Evolutionary conservation across 2,329 filamentous ascomycete species (phyloP).

Genomic region (Raffaelea deltoideospora): DNA sequence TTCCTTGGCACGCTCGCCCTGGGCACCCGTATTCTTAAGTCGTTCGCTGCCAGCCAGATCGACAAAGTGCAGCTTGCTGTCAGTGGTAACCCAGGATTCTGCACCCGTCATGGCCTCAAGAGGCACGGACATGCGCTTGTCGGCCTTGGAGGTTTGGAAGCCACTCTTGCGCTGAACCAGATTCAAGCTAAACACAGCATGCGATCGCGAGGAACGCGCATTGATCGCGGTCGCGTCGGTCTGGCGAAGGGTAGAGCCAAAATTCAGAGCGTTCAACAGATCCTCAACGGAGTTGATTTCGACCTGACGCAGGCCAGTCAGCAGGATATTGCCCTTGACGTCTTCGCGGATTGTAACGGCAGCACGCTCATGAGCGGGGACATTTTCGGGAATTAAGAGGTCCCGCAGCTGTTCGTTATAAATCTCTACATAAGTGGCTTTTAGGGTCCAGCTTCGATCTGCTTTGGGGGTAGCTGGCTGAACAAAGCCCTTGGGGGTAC

Average conservation of each 20-base stretch:
- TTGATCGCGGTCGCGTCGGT: slow-evolving; percentile 97
- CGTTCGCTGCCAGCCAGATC: slow-evolving; percentile 94
- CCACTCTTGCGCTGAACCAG: slow-evolving; percentile 70
- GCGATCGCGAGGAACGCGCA: slow-evolving; percentile 91
- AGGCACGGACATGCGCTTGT: slow-evolving; percentile 80
- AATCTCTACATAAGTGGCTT: slow-evolving; percentile 90
- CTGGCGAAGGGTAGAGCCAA: slow-evolving; percentile 86
- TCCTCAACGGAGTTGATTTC: slow-evolving; percentile 87
- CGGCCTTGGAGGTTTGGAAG: slow-evolving; percentile 34
- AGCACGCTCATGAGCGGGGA: slow-evolving; percentile 53
- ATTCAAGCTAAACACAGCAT: slow-evolving; percentile 93
- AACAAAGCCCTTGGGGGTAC: slow-evolving; percentile 67
- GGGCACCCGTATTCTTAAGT: slow-evolving; percentile 91
- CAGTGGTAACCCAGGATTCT: slow-evolving; percentile 63
- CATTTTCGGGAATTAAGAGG: slow-evolving; percentile 64
- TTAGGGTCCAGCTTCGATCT: slow-evolving; percentile 79
- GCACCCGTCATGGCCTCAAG: slow-evolving; percentile 62
- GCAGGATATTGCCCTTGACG: slow-evolving; percentile 80
- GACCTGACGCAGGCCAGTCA: slow-evolving; percentile 79
- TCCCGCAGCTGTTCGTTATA: slow-evolving; percentile 96
- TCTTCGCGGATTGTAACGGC: slow-evolving; percentile 90
- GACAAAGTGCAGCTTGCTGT: slow-evolving; percentile 98
- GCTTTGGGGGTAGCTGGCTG: slow-evolving; percentile 28
- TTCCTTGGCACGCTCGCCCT: slow-evolving; percentile 85
- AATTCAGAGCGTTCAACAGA: slow-evolving; percentile 73